Evolutionary conservation across 345 rosid genomes (phyloP).

Genomic region (Geranium brycei): DNA sequence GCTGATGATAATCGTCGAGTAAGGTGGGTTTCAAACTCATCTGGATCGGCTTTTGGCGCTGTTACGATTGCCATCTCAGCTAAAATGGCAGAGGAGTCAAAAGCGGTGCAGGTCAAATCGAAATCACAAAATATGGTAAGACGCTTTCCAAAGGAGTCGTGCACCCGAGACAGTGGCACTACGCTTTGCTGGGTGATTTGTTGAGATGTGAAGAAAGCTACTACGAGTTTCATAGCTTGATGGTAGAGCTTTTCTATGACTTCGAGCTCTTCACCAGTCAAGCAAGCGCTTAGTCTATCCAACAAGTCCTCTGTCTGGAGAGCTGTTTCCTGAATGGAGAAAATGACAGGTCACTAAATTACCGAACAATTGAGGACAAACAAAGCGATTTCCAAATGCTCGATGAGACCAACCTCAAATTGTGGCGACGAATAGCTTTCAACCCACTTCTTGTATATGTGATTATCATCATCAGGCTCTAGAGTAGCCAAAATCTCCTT

Average conservation of each 20-base stretch:
- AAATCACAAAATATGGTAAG: conserved; percentile 79
- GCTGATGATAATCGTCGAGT: conserved; percentile 63
- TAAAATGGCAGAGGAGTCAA: conserved; percentile 93
- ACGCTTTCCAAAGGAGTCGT: conserved; percentile 37
- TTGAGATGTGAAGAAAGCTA: conserved; percentile 77
- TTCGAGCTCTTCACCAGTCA: conserved; percentile 95
- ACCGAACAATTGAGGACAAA: background rate
- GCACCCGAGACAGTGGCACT: conserved; percentile 55
- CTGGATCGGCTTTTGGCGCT: conserved; percentile 67
- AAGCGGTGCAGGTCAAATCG: conserved; percentile 86
- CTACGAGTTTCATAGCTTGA: conserved; percentile 97
- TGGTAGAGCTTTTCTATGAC: conserved; percentile 83
- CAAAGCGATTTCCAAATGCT: background rate
- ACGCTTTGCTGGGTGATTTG: conserved; percentile 55
- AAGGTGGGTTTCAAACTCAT: conserved; percentile 15
- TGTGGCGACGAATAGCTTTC: conserved; percentile 56
- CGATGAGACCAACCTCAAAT: conserved; percentile 47
- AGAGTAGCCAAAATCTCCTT: conserved; percentile 49
- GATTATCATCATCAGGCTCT: conserved; percentile 33
- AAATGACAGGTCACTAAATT: conserved; percentile 17
- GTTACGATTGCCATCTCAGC: conserved; percentile 90
- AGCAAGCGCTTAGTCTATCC: conserved; percentile 78
- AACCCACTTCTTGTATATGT: conserved; percentile 86
- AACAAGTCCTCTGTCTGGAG: conserved; percentile 87
- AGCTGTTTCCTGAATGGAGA: conserved; percentile 62